Base-by-base conservation (phyloP, 106 monocot species). In the Apostasia ramifera region DNA sequence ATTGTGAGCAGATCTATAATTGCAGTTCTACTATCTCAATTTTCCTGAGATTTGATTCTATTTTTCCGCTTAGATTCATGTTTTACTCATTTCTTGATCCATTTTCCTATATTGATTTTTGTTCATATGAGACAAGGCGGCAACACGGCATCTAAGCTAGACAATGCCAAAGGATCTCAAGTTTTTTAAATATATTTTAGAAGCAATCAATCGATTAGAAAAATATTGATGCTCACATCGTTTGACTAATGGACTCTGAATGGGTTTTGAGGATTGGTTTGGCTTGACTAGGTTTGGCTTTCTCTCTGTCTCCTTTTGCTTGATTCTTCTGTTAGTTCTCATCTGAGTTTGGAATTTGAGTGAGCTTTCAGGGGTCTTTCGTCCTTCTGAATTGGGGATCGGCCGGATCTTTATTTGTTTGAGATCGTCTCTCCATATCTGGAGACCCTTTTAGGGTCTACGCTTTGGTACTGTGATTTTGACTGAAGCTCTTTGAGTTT, bases 91-190 rank as follows among this genome's bases (percentile, higher is more conserved):
- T 48, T 65, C 10, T 26, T 15, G 65, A 62, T 8, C 4, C 15
- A 48, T 46, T 9, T 65, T 65, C 48, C 47, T 26, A 8, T 6
- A 2, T 48, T 26, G 44, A 65, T 46, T 48, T 43, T 65, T 65
- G 3, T 48, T 65, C 2, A 48, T 6, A 48, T 6, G 48, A 48
- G 65, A 65, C 65, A 65, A 65, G 2, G 40, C 65, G 65, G 65
- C 65, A 65, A 15, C 48, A 10, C 41, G 2, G 64, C 14, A 47
- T 64, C 64, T 47, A 11, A 47, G 8, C 14, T 4, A 47, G 47
- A 45, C 47, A 47, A 47, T 15, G 64, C 64, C 47, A 64, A 64
- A 15, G 64, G 47, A 64, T 64, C n/a, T 64, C 64, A 64, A 64
- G 64, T 15, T 47, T 6, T 15, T 47, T 6, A 47, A 64, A 41